phyloP scores from a whole-genome alignment of 495 filamentous ascomycete species.

The Aspergillus asperescens region DNA sequence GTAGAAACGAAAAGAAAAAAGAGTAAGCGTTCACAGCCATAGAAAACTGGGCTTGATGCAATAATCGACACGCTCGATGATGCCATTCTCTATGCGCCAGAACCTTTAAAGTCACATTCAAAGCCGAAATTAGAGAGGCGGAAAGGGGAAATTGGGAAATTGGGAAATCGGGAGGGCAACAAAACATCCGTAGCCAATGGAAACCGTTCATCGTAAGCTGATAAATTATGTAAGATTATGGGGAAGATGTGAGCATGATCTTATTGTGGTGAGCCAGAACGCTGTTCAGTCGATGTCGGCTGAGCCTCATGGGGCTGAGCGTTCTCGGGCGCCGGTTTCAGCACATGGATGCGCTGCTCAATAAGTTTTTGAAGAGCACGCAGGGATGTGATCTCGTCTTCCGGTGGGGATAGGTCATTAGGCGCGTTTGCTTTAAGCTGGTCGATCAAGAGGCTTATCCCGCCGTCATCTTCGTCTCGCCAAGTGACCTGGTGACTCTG shows the following conservation, averaged over 20 bases:
- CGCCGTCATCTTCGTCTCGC: slow-evolving; percentile 6
- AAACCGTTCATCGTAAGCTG: slow-evolving; percentile 5
- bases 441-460: slow-evolving; percentile 27
- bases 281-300: not conserved
- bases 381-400: slow-evolving; percentile 26
- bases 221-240: not conserved
- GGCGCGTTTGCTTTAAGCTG: slow-evolving; percentile 25
- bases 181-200: not conserved
- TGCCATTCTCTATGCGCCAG: slow-evolving; percentile 12
- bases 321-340: slow-evolving; percentile 5
- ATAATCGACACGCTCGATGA: slow-evolving; percentile 12
- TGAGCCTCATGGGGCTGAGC: not conserved
- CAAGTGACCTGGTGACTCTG: slow-evolving; percentile 10
- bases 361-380: slow-evolving; percentile 26
- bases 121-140: slow-evolving; percentile 2
- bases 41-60: slow-evolving; percentile 3
- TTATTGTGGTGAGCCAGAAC: not conserved
- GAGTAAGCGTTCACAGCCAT: slow-evolving; percentile 7
- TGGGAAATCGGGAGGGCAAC: not conserved
- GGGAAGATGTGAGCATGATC: not conserved
- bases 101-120: slow-evolving; percentile 3
- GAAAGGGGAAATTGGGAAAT: not conserved
- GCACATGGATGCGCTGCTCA: slow-evolving; percentile 21
- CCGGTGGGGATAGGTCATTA: slow-evolving; percentile 16
- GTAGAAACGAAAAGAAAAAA: slow-evolving; percentile 9